A percentile compares a stretch with the other conserved stretches of the same genome.
These are phyloP conservation scores for Hyphochytrium catenoides DNA, from an alignment of 352 stramenopile genomes.

Conservation along the genomic window DNA sequence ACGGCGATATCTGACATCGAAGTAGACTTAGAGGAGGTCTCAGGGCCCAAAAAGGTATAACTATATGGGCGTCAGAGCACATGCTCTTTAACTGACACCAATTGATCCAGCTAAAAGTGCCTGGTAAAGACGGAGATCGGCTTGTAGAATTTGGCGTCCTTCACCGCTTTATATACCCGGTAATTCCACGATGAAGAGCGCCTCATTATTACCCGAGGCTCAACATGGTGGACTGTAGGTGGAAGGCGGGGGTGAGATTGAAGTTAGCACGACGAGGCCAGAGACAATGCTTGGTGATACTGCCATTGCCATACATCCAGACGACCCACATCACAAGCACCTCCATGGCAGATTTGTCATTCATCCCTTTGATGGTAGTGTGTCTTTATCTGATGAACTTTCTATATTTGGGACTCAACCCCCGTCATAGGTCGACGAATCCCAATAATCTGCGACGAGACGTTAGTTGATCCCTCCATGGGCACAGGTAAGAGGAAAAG, in stretches of 20 bases:
- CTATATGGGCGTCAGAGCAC: not conserved
- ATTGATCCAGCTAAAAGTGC: conserved; percentile 17
- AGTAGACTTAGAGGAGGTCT: conserved; percentile 93
- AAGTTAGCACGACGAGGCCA: conserved; percentile 89
- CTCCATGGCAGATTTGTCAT: conserved; percentile 85
- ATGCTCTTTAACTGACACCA: conserved; percentile 1
- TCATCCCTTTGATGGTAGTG: conserved; percentile 93
- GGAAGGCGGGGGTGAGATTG: conserved; percentile 26
- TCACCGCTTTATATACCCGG: conserved; percentile 43
- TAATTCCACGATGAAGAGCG: conserved; percentile 2
- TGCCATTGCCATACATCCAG: conserved; percentile 87
- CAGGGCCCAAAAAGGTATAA: conserved; percentile 29
- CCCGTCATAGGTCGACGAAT: conserved; percentile 55
- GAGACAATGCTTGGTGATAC: conserved; percentile 98
- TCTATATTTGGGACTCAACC: too few relatives aligned
- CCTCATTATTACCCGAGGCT: not conserved
- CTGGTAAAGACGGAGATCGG: conserved; percentile 23
- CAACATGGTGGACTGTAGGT: conserved; percentile 13
- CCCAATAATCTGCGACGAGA: conserved; percentile 81
- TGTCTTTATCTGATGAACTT: too few relatives aligned
- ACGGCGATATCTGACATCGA: conserved; percentile 87
- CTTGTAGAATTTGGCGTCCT: conserved; percentile 57
- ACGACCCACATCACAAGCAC: conserved; percentile 77
- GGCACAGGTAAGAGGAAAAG: conserved; percentile 79
- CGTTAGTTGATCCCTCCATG: conserved; percentile 94